Conservation (phyloP, 495 filamentous ascomycete genomes). For the Aspergillus indologenus region DNA sequence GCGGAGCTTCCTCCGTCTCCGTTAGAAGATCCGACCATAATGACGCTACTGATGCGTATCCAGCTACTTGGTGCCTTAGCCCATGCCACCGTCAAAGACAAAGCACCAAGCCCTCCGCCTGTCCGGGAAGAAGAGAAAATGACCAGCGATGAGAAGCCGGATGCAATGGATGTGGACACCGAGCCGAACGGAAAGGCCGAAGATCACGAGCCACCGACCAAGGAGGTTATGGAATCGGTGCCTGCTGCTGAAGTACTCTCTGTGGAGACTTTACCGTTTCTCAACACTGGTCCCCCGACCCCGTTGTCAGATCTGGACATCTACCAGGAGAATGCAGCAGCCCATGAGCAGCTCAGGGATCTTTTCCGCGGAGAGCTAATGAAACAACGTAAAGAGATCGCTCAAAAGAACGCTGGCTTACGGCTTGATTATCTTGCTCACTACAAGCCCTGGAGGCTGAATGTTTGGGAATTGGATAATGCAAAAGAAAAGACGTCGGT, state of each 20-base stretch:
- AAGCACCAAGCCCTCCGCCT: slow-evolving; percentile 19
- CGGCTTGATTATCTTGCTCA: slow-evolving; percentile 40
- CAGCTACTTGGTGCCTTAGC: slow-evolving; percentile 45
- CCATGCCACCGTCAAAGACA: slow-evolving; percentile 25
- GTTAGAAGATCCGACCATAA: slow-evolving; percentile 44
- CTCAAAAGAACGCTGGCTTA: slow-evolving; percentile 39
- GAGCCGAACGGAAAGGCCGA: slow-evolving; percentile 32
- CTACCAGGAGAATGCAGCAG: slow-evolving; percentile 40
- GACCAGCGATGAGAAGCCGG: slow-evolving; percentile 3
- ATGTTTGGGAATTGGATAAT: slow-evolving; percentile 58
- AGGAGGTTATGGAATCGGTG: slow-evolving; percentile 17
- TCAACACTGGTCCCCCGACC: slow-evolving; percentile 46
- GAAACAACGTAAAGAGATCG: slow-evolving; percentile 40
- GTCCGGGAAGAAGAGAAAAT: slow-evolving; percentile 22
- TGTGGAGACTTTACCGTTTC: slow-evolving; percentile 48
- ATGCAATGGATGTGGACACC: background rate
- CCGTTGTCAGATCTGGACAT: slow-evolving; percentile 50
- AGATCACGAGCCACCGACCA: slow-evolving; percentile 31
- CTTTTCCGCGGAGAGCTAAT: slow-evolving; percentile 35
- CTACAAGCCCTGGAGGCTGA: slow-evolving; percentile 49
- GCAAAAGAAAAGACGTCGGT: slow-evolving; percentile 53
- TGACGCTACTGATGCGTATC: slow-evolving; percentile 43
- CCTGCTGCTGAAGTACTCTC: slow-evolving; percentile 22
- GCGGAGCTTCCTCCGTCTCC: slow-evolving; percentile 44
- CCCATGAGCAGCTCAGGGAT: slow-evolving; percentile 36